A percentile compares a stretch with the other conserved stretches of the same genome.
These are phyloP conservation scores for Anthracocystis panici-leucophaei DNA, from an alignment of 1,284 basidiomycete genomes.

Conservation along the genomic window DNA sequence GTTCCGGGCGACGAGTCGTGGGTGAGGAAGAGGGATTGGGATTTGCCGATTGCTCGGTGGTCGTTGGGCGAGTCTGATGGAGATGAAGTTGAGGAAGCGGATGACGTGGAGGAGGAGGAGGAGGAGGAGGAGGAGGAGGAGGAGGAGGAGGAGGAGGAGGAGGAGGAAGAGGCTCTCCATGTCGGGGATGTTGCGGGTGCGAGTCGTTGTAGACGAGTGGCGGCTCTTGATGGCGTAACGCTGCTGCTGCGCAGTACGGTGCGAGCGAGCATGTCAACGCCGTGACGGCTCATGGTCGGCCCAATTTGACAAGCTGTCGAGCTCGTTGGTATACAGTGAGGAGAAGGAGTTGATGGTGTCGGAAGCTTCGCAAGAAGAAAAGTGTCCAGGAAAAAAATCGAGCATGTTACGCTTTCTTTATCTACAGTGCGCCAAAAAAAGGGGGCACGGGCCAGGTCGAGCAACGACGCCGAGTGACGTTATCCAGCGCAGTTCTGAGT, in stretches of 20 bases:
- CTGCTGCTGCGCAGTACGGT: slow-evolving; percentile 15
- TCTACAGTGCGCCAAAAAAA: neutral
- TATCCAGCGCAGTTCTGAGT: slow-evolving; percentile 3
- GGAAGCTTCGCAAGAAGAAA: slow-evolving; percentile 11
- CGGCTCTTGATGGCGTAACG: neutral
- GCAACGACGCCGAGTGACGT: slow-evolving; percentile 29
- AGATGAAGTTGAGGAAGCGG: neutral
- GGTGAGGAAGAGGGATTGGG: slow-evolving; percentile 64
- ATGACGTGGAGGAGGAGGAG: slow-evolving; percentile 2
- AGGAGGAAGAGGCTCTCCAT: slow-evolving; percentile 11
- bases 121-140: slow-evolving; percentile 4
- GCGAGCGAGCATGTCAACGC: slow-evolving; percentile 12
- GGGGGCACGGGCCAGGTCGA: slow-evolving; percentile 23
- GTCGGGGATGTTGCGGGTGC: neutral
- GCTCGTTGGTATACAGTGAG: neutral
- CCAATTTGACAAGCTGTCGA: neutral
- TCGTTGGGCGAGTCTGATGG: slow-evolving; percentile 33
- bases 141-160: slow-evolving; percentile 5
- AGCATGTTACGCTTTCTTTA: neutral
- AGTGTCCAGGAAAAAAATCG: neutral
- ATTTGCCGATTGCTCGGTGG: slow-evolving; percentile 58
- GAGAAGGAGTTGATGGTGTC: neutral
- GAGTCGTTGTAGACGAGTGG: neutral
- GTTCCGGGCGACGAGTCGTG: slow-evolving; percentile 67
- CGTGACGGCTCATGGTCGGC: slow-evolving; percentile 15